Evolutionary conservation across 1,284 basidiomycete genomes (phyloP).

Genomic region (Sporisorium graminicola): DNA sequence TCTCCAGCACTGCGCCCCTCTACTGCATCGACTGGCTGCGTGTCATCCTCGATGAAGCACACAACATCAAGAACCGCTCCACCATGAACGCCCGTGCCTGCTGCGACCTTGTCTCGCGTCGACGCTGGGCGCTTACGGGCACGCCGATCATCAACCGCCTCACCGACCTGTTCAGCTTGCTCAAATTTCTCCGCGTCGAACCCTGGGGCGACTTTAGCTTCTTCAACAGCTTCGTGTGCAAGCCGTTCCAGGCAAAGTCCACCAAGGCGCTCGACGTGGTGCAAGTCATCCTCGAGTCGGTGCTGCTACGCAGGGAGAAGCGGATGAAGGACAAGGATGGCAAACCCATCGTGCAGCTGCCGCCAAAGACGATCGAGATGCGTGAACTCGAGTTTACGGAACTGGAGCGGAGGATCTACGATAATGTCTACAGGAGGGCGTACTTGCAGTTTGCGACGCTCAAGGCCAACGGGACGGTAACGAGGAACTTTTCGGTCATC

Average conservation of each 20-base stretch:
- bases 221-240: constrained; percentile 67
- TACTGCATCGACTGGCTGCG: constrained; percentile 66
- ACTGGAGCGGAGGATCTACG: constrained; percentile 70
- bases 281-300: constrained; percentile 63
- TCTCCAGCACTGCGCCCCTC: constrained; percentile 43
- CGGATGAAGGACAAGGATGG: constrained; percentile 88
- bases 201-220: constrained; percentile 77
- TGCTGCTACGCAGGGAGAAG: constrained; percentile 90
- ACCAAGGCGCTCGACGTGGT: constrained; percentile 67
- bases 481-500: constrained; percentile 69
- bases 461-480: constrained; percentile 58
- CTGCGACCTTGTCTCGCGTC: constrained; percentile 82
- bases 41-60: constrained; percentile 81
- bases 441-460: constrained; percentile 60
- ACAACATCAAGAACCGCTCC: constrained; percentile 90
- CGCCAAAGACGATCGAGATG: constrained; percentile 79
- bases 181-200: constrained; percentile 82
- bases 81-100: constrained; percentile 92
- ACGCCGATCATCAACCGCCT: constrained; percentile 94
- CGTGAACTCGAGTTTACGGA: constrained; percentile 54
- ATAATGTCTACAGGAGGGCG: constrained; percentile 66
- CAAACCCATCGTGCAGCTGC: constrained; percentile 87
- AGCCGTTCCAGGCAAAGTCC: constrained; percentile 65
- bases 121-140: constrained; percentile 92
- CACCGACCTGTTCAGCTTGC: constrained; percentile 81